These are phyloP conservation scores for Fonsecaea nubica DNA, from an alignment of 2,329 filamentous ascomycete species.

Conservation along the genomic window DNA sequence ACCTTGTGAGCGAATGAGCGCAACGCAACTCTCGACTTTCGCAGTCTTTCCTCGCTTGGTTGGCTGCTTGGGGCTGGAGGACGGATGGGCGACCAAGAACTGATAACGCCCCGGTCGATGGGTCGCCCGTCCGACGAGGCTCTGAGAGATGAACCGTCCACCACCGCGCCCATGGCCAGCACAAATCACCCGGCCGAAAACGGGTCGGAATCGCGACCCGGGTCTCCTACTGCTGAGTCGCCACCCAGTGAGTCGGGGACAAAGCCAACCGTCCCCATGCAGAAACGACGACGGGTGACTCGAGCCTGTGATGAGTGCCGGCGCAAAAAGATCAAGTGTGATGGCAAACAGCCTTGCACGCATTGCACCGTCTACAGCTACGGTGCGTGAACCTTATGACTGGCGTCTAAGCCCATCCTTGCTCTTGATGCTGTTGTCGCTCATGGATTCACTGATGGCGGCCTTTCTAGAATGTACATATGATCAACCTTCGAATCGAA, in stretches of 20 bases:
- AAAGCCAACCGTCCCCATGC: conserved; percentile 61
- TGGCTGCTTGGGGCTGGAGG: conserved; percentile 11
- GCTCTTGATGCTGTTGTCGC: not conserved
- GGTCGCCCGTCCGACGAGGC: conserved; percentile 27
- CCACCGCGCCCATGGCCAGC: conserved; percentile 3
- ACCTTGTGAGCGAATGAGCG: conserved; percentile 23
- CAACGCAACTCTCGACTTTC: not conserved
- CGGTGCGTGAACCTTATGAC: conserved; percentile 61
- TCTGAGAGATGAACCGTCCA: conserved; percentile 9
- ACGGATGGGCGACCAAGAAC: conserved; percentile 30
- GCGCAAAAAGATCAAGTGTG: conserved; percentile 81
- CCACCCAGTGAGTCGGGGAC: conserved; percentile 29
- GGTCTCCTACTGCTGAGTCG: conserved; percentile 29
- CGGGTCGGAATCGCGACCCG: conserved; percentile 27
- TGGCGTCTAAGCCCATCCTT: not conserved
- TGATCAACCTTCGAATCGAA: conserved; percentile 89
- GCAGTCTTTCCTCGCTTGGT: not conserved
- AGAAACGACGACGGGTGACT: conserved; percentile 79
- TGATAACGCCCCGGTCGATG: conserved; percentile 23
- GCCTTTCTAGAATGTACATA: conserved; percentile 79
- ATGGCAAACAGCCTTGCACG: conserved; percentile 78
- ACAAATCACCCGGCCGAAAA: conserved; percentile 20
- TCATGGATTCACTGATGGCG: conserved; percentile 12
- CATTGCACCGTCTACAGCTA: conserved; percentile 99
- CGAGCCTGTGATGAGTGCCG: conserved; percentile 83